phyloP scores from a whole-genome alignment of 2,329 filamentous ascomycete genomes.

The Apiospora malaysiana region DNA sequence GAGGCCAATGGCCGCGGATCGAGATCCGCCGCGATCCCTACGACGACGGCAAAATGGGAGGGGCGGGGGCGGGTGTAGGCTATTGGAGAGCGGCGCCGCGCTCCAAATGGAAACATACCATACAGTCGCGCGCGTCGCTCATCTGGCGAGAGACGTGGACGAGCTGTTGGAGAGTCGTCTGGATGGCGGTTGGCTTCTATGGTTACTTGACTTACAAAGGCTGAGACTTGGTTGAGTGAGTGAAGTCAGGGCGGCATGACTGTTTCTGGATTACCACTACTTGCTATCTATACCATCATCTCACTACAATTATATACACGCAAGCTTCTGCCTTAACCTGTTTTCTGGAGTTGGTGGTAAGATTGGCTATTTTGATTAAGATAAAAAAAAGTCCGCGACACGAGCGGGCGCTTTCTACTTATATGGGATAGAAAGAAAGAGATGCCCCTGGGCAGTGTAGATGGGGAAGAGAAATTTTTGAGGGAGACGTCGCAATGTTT shows the following conservation, averaged over 20 bases:
- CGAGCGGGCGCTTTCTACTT: not conserved
- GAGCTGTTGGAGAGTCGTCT: slow-evolving; percentile 66
- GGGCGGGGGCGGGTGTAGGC: not conserved
- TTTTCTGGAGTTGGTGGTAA: not conserved
- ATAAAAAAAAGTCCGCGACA: not conserved
- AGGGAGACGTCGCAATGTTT: not conserved
- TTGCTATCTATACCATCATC: not conserved
- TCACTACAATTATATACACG: not conserved
- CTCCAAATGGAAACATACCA: slow-evolving; percentile 24
- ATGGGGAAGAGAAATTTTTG: not conserved
- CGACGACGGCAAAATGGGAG: slow-evolving; percentile 45
- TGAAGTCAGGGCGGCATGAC: not conserved
- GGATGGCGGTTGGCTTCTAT: slow-evolving; percentile 70
- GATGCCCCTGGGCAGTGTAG: not conserved
- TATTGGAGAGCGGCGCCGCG: slow-evolving; percentile 37
- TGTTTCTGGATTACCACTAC: not conserved
- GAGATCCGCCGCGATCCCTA: slow-evolving; percentile 55
- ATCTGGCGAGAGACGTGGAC: slow-evolving; percentile 66
- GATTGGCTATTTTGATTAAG: not conserved
- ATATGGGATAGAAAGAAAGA: slow-evolving; percentile 2
- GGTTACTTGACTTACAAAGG: slow-evolving; percentile 69
- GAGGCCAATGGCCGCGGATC: slow-evolving; percentile 50
- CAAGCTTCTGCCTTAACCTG: not conserved
- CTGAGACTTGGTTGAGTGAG: slow-evolving; percentile 37
- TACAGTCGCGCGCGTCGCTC: slow-evolving; percentile 43